Conservation (phyloP, 2,329 filamentous ascomycete species). For the Colletotrichum tamarilloi region DNA sequence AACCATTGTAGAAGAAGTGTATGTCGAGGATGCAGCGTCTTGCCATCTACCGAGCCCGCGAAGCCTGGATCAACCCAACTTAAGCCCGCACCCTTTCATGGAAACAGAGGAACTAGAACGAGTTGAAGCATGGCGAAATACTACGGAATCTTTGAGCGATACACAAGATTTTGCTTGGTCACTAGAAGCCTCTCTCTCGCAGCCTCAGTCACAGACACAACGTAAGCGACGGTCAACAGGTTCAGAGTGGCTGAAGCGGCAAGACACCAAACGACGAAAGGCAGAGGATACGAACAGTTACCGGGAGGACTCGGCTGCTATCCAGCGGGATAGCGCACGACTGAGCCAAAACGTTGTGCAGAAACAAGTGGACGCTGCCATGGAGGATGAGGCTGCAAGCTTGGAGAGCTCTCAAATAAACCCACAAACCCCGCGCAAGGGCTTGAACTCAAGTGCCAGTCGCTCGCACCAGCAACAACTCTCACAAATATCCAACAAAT, state of each 20-base stretch:
- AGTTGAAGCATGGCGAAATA: conserved; percentile 47
- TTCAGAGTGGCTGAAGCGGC: conserved; percentile 47
- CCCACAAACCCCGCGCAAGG: background rate
- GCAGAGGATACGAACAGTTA: background rate
- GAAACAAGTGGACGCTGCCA: background rate
- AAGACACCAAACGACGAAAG: conserved; percentile 43
- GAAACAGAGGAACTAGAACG: conserved; percentile 45
- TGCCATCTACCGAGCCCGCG: conserved; percentile 57
- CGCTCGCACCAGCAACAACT: background rate
- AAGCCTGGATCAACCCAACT: conserved; percentile 49
- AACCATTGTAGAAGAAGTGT: background rate
- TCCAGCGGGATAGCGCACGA: background rate
- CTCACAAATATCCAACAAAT: background rate
- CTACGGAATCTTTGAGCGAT: conserved; percentile 24
- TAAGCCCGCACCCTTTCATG: conserved; percentile 43
- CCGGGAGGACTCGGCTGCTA: background rate
- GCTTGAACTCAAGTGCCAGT: background rate
- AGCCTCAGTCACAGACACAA: conserved; percentile 36
- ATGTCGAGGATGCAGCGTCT: conserved; percentile 6
- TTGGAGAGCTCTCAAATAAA: background rate
- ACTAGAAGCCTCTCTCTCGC: conserved; percentile 39
- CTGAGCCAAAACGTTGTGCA: background rate
- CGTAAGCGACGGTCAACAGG: conserved; percentile 38
- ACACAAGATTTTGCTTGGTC: conserved; percentile 30
- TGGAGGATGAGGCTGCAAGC: background rate